phyloP scores from a whole-genome alignment of 805 yeast species.

The Pachysolen tannophilus region DNA sequence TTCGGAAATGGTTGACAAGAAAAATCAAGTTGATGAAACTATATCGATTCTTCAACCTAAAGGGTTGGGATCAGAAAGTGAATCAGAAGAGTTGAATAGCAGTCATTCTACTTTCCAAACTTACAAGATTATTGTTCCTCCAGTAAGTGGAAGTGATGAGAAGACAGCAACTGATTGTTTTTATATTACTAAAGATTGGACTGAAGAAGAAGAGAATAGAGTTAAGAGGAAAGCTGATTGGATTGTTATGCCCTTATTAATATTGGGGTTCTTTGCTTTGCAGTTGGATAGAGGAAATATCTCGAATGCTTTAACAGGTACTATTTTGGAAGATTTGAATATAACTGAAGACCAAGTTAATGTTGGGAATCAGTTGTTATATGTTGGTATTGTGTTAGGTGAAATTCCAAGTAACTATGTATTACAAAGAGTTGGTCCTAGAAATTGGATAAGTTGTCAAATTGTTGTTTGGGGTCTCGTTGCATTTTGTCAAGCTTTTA shows the following conservation, averaged over 20 bases:
- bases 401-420: conserved; percentile 63
- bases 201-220: conserved; percentile 13
- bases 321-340: conserved; percentile 40
- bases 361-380: conserved; percentile 47
- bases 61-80: no score
- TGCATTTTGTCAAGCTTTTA: conserved; percentile 41
- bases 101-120: no score
- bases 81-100: no score
- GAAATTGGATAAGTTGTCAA: conserved; percentile 53
- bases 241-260: conserved; percentile 11
- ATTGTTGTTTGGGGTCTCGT: conserved; percentile 49
- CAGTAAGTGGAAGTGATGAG: no score
- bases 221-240: conserved; percentile 12
- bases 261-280: conserved; percentile 32
- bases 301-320: conserved; percentile 48
- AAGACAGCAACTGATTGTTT: no score
- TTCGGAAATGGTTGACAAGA: no score
- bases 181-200: conserved; percentile 9
- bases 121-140: conserved; percentile 1
- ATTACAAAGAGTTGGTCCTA: conserved; percentile 58
- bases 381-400: conserved; percentile 42
- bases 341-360: conserved; percentile 54
- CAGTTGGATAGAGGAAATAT: conserved; percentile 54
- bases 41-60: no score
- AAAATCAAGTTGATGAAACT: no score